Conservation (phyloP, 2,329 filamentous ascomycete species). For the Fusarium penzigii region DNA sequence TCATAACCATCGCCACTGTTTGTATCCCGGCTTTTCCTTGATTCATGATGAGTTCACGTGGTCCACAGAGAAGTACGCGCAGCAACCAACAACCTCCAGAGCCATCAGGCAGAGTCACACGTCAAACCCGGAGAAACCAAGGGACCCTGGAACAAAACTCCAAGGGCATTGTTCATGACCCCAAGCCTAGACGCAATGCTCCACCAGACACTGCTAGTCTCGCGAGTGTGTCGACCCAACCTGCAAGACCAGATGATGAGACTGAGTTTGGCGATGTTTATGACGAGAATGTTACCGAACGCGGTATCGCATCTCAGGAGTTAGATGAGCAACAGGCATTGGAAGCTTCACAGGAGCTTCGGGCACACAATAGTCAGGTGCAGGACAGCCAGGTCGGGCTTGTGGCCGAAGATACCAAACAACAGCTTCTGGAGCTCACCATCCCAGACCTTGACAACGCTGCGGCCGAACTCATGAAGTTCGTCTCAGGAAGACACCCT, state of each 20-base stretch:
- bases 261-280: slow-evolving; percentile 16
- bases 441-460: slow-evolving; percentile 30
- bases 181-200: slow-evolving; percentile 26
- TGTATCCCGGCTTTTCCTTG: neutral
- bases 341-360: slow-evolving; percentile 9
- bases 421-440: slow-evolving; percentile 25
- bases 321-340: slow-evolving; percentile 5
- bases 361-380: neutral
- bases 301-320: neutral
- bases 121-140: neutral
- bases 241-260: slow-evolving; percentile 24
- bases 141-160: neutral
- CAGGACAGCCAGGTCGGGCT: slow-evolving; percentile 1
- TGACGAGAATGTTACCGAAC: slow-evolving; percentile 5
- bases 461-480: slow-evolving; percentile 30
- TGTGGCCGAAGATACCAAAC: slow-evolving; percentile 16
- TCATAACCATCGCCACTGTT: too few species aligned
- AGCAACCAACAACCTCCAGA: slow-evolving; percentile 14
- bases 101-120: neutral
- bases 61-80: slow-evolving; percentile 13
- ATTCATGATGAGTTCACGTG: neutral
- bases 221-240: slow-evolving; percentile 16
- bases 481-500: slow-evolving; percentile 16
- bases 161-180: slow-evolving; percentile 12
- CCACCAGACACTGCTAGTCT: slow-evolving; percentile 17